Evolutionary conservation across 2,329 filamentous ascomycete species (phyloP).

Genomic region (Sporothrix mexicana): DNA sequence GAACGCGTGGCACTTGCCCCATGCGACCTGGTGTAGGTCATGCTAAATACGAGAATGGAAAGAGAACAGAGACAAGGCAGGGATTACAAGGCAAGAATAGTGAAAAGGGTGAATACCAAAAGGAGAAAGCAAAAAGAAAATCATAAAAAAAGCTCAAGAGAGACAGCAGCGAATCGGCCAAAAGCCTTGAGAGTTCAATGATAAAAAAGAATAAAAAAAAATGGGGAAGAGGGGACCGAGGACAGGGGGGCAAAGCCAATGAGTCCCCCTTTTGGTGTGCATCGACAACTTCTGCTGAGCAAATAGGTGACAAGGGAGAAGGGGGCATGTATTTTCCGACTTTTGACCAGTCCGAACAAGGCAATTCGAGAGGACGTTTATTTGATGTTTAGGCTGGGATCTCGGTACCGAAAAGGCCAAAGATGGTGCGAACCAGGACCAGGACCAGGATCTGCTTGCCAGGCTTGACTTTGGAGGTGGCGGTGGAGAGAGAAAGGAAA

Average conservation of each 20-base stretch:
- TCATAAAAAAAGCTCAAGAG: neutral
- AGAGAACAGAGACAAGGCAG: neutral
- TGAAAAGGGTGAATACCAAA: neutral
- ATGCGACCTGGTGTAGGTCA: conserved; percentile 23
- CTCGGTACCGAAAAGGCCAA: conserved; percentile 27
- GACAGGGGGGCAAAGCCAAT: neutral
- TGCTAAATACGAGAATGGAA: conserved; percentile 10
- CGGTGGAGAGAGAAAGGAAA: neutral
- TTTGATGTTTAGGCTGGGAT: conserved; percentile 13
- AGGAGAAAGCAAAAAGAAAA: neutral
- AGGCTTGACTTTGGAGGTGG: neutral
- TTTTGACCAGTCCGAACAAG: conserved; percentile 8
- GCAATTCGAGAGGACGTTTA: conserved; percentile 12
- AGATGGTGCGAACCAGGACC: neutral
- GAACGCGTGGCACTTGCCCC: conserved; percentile 28
- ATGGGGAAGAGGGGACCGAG: conserved; percentile 6
- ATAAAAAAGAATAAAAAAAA: neutral
- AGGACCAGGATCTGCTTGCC: conserved; percentile 24
- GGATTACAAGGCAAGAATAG: neutral
- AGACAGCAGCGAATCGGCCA: neutral
- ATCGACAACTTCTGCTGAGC: conserved; percentile 18
- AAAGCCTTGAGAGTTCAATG: neutral
- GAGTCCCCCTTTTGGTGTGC: neutral
- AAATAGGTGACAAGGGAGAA: neutral
- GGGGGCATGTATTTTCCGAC: conserved; percentile 16